A percentile compares a stretch with the other conserved stretches of the same genome.
These are phyloP conservation scores for Incumbomyces lentus DNA, from an alignment of 2,329 filamentous ascomycete species.

Conservation along the genomic window DNA sequence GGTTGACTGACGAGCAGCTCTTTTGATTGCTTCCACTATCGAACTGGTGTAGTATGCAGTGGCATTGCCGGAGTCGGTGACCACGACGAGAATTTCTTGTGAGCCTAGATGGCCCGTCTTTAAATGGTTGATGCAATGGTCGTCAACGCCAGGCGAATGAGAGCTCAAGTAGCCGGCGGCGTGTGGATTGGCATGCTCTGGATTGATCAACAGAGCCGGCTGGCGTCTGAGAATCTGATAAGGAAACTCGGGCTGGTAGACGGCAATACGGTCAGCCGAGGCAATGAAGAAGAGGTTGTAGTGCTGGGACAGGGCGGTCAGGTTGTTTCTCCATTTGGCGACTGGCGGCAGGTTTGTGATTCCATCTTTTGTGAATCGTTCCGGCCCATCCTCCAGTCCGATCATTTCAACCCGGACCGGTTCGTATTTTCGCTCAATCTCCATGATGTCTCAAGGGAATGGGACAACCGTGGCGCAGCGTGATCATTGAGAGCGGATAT, in stretches of 20 bases:
- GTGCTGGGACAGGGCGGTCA: constrained; percentile 38
- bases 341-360: constrained; percentile 24
- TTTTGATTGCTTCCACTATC: constrained; percentile 37
- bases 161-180: constrained; percentile 46
- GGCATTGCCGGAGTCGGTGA: constrained; percentile 67
- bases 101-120: constrained; percentile 58
- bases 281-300: constrained; percentile 39
- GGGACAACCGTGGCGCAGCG: constrained; percentile 7
- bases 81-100: constrained; percentile 57
- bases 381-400: constrained; percentile 20
- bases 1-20: constrained; percentile 15
- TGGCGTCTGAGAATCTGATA: constrained; percentile 29
- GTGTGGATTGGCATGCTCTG: constrained; percentile 28
- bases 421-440: constrained; percentile 16
- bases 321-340: constrained; percentile 34
- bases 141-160: constrained; percentile 14
- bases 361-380: constrained; percentile 24
- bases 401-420: constrained; percentile 13
- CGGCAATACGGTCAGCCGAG: constrained; percentile 30
- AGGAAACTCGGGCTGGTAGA: constrained; percentile 34
- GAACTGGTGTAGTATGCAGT: constrained; percentile 56
- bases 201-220: constrained; percentile 34
- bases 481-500: constrained; percentile 9
- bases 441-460: constrained; percentile 13
- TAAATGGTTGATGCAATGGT: constrained; percentile 60